phyloP scores from a whole-genome alignment of 768 basidiomycete genomes.

The Kwoniella newhampshirensis region DNA sequence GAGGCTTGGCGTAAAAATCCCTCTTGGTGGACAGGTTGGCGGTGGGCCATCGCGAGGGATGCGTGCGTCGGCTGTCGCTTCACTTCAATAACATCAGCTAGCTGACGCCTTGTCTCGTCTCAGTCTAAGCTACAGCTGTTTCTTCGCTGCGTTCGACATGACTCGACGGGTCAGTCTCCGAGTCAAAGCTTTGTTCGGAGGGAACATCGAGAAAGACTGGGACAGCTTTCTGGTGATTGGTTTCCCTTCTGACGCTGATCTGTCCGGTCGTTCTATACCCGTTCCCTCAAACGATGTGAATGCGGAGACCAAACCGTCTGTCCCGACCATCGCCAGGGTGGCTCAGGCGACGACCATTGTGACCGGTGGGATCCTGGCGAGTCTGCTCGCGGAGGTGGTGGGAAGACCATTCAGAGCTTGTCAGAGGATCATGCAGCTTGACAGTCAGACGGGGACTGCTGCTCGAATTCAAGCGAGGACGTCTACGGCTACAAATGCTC shows the following conservation, averaged over 20 bases:
- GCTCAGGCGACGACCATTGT: constrained; percentile 50
- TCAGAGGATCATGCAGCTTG: constrained; percentile 29
- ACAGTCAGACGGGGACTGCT: constrained; percentile 1
- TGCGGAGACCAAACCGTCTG: not conserved
- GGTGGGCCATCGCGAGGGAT: constrained; percentile 47
- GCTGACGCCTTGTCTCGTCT: not conserved
- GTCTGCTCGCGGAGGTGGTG: constrained; percentile 41
- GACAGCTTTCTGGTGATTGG: constrained; percentile 30
- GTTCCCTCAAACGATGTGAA: not conserved
- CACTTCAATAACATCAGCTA: not conserved
- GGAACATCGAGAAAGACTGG: constrained; percentile 23
- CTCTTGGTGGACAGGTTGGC: constrained; percentile 50
- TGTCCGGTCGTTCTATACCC: not conserved
- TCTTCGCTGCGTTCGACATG: constrained; percentile 51
- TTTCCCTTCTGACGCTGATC: constrained; percentile 8
- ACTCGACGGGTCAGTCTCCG: constrained; percentile 43
- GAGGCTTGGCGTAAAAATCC: constrained; percentile 37
- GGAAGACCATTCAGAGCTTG: constrained; percentile 45
- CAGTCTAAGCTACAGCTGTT: constrained; percentile 45
- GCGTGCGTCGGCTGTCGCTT: constrained; percentile 25
- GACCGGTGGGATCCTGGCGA: constrained; percentile 45
- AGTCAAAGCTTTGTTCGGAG: constrained; percentile 47
- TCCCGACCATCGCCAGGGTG: constrained; percentile 43
- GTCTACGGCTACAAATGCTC: too few species aligned
- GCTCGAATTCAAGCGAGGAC: not conserved